These are phyloP conservation scores for Balansia obtecta DNA, from an alignment of 2,329 filamentous ascomycete species.

Conservation along the genomic window DNA sequence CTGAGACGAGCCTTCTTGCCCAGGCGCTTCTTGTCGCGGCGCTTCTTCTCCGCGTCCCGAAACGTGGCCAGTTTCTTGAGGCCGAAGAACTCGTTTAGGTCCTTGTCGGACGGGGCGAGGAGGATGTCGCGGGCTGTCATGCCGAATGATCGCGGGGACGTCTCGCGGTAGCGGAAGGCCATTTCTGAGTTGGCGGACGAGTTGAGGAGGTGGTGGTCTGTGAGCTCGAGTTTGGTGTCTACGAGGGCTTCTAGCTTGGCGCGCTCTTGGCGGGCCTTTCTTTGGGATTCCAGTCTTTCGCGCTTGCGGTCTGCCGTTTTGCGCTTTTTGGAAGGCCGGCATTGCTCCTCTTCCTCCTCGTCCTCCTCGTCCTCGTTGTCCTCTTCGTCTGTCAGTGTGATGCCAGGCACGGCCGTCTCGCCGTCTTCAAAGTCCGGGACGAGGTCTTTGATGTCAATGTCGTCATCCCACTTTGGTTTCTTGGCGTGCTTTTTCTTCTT, in stretches of 20 bases:
- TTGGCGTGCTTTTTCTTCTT: constrained; percentile 33
- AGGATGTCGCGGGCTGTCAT: constrained; percentile 85
- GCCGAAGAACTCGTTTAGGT: constrained; percentile 81
- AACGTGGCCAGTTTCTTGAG: constrained; percentile 92
- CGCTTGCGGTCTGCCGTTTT: constrained; percentile 48
- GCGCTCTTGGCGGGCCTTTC: constrained; percentile 67
- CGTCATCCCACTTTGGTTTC: constrained; percentile 77
- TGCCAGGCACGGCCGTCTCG: constrained; percentile 31
- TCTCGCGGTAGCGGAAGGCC: constrained; percentile 84
- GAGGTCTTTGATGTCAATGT: constrained; percentile 92
- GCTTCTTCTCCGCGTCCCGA: constrained; percentile 80
- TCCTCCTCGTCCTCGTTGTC: constrained; percentile 30
- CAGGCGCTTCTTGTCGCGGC: constrained; percentile 73
- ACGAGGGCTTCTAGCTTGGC: constrained; percentile 77
- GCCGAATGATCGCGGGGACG: constrained; percentile 79
- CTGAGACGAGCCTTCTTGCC: constrained; percentile 86
- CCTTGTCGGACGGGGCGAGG: constrained; percentile 69
- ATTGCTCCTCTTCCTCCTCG: constrained; percentile 27
- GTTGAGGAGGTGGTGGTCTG: constrained; percentile 46
- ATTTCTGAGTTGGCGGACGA: constrained; percentile 29
- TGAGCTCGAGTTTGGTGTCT: constrained; percentile 66
- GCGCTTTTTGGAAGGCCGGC: constrained; percentile 43
- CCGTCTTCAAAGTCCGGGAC: constrained; percentile 74
- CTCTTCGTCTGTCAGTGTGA: constrained; percentile 38
- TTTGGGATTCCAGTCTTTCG: constrained; percentile 47